These are phyloP conservation scores for slime mould (Dictyostelium discoideum) DNA, from an alignment of 78 protist species.

Conservation along the genomic window dicty_2.7 NC_007090.3:412001-412500, in stretches of 20 bases:
- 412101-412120: constrained; percentile 39
- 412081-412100: not conserved
- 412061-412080: not conserved
- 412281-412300: not conserved
- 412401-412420: not conserved
- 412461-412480: not conserved
- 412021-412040: constrained; percentile 28
- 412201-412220: constrained; percentile 37
- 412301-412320: not conserved
- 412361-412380: not conserved
- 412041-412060: not conserved
- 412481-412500: not conserved
- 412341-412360: not conserved
- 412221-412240: constrained; percentile 15
- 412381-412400: constrained; percentile 7
- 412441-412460: constrained; percentile 6
- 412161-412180: constrained; percentile 54
- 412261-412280: constrained; percentile 6
- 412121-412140: constrained; percentile 13
- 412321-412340: constrained; percentile 10
- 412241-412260: constrained; percentile 70
- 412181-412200: constrained; percentile 16
- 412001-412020: constrained; percentile 59
- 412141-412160: not conserved
- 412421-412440: not conserved